Percentiles rank a stretch among this genome's conserved stretches.
Conservation (phyloP, 1,284 basidiomycete genomes). For the Pholiota adiposa region DNA sequence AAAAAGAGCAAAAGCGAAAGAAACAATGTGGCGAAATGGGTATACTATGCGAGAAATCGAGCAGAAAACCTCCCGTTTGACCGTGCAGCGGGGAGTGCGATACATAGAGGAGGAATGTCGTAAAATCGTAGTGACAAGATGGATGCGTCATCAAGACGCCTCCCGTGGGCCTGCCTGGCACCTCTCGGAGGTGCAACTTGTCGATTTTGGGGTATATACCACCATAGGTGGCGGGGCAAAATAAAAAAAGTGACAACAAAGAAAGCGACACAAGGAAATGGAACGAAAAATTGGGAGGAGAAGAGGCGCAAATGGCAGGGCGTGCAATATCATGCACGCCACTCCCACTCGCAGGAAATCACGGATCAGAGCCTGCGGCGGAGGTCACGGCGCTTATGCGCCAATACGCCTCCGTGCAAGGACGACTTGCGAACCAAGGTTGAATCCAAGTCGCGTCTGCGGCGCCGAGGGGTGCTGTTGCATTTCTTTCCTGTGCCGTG, state of each 20-base stretch:
- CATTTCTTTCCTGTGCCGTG: background rate
- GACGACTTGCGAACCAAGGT: background rate
- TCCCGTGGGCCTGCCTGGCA: background rate
- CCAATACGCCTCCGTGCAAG: background rate
- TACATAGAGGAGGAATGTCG: background rate
- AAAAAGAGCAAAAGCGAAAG: background rate
- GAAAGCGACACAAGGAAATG: too few species aligned
- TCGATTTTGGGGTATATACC: conserved; percentile 21
- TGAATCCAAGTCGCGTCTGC: background rate
- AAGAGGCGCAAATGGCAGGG: background rate
- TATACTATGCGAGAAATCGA: background rate
- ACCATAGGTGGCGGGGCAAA: background rate
- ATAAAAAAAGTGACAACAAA: too few species aligned
- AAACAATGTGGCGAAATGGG: background rate
- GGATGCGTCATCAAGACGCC: conserved; percentile 7
- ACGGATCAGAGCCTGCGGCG: conserved; percentile 3
- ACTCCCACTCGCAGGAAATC: background rate
- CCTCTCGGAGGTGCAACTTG: conserved; percentile 6
- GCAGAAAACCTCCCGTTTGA: background rate
- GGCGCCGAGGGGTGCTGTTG: background rate
- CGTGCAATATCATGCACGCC: background rate
- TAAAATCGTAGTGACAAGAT: background rate
- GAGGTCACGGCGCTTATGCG: conserved; percentile 9
- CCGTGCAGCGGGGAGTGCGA: background rate
- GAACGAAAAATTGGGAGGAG: background rate